These are phyloP conservation scores for Euphrasia arctica DNA, from an alignment of 305 asterid genomes.

Conservation along the genomic window DNA sequence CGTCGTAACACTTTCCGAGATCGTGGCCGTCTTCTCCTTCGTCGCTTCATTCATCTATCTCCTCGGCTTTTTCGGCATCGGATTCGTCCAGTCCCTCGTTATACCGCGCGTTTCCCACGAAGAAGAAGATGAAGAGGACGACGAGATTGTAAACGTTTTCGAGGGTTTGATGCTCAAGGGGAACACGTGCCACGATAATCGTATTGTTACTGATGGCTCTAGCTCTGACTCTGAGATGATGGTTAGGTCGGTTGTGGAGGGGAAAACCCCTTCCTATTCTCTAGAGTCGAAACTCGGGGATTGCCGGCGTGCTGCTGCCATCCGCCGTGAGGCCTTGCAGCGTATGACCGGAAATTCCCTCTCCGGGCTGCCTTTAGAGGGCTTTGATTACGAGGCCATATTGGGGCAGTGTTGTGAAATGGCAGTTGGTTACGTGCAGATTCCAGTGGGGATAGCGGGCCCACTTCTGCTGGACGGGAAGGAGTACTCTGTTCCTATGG, in stretches of 20 bases:
- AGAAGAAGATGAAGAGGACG: too few relatives aligned
- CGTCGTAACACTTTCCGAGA: too few relatives aligned
- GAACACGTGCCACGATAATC: background rate
- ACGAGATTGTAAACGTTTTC: background rate
- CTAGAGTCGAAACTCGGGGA: background rate
- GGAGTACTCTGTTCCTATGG: background rate
- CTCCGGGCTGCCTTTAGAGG: background rate
- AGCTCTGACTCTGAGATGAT: background rate
- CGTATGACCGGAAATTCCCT: background rate
- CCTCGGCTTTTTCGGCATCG: too few relatives aligned
- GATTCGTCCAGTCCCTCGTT: too few relatives aligned
- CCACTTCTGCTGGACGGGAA: background rate
- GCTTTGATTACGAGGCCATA: background rate
- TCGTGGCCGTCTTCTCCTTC: too few relatives aligned
- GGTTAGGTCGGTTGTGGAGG: constrained; percentile 1
- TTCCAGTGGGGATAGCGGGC: background rate
- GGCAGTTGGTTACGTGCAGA: background rate
- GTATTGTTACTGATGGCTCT: background rate
- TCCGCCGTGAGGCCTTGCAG: background rate
- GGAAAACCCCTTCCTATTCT: background rate
- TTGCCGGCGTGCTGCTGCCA: background rate
- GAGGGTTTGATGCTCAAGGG: constrained; percentile 6
- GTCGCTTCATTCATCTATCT: too few relatives aligned
- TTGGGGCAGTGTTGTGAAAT: constrained; percentile 1
- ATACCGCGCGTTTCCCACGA: too few relatives aligned